These are phyloP conservation scores for Suhomyces prunicola DNA, from an alignment of 805 yeast genomes.

Conservation along the genomic window DNA sequence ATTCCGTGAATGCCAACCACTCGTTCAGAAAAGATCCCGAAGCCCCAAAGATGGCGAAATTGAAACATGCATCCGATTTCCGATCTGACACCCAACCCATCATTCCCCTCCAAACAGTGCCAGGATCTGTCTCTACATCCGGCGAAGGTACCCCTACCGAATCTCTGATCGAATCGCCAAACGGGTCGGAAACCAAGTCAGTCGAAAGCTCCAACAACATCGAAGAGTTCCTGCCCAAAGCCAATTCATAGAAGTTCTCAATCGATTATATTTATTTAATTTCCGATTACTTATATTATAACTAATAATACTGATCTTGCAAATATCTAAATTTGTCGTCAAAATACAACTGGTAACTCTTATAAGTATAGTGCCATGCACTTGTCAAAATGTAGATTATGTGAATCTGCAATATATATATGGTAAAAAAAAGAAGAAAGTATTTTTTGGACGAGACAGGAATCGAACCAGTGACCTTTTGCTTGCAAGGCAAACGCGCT, in stretches of 20 bases:
- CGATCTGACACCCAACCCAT: neutral
- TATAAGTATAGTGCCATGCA: no score
- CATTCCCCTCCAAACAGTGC: neutral
- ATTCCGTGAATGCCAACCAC: conserved; percentile 8
- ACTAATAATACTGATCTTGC: neutral
- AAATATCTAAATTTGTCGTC: no score
- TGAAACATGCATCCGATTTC: neutral
- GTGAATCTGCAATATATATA: no score
- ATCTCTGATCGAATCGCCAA: neutral
- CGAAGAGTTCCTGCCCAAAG: neutral
- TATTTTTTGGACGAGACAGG: conserved; percentile 65
- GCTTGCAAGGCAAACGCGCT: conserved; percentile 80
- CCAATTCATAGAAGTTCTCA: neutral
- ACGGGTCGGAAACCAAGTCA: neutral
- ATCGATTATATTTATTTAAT: neutral
- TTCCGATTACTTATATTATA: neutral
- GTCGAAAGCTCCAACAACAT: neutral
- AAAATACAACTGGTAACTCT: no score
- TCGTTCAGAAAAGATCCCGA: neutral
- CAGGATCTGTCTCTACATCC: neutral
- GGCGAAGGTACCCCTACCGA: neutral
- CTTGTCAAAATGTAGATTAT: no score
- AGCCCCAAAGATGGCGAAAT: neutral
- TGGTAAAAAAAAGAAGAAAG: conserved; percentile 6
- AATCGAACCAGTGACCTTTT: conserved; percentile 76